A percentile compares a stretch with the other conserved stretches of the same genome.
These are phyloP conservation scores for Sporothrix dimorphospora DNA, from an alignment of 2,329 filamentous ascomycete species.

Conservation along the genomic window DNA sequence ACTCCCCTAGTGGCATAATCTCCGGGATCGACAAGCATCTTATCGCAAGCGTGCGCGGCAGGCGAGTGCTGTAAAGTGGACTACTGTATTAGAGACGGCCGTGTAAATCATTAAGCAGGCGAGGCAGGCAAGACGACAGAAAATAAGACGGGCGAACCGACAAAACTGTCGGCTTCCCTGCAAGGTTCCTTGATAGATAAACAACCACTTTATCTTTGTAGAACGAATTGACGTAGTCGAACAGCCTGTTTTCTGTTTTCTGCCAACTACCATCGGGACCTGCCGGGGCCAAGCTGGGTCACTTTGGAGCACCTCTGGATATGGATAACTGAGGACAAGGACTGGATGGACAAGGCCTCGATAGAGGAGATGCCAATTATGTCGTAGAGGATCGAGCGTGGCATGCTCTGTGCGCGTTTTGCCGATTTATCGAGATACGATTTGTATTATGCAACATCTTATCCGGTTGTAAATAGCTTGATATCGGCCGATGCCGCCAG, in stretches of 20 bases:
- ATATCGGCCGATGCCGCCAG: not conserved
- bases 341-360: not conserved
- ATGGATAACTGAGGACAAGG: too few relatives aligned
- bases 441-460: not conserved
- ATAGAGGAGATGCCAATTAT: not conserved
- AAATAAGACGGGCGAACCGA: not conserved
- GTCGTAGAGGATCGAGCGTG: not conserved
- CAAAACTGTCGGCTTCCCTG: not conserved
- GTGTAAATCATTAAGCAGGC: not conserved
- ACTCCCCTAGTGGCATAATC: too few relatives aligned
- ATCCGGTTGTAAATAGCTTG: not conserved
- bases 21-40: slow-evolving; percentile 15
- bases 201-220: not conserved
- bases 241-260: not conserved
- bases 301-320: too few relatives aligned
- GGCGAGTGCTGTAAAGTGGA: not conserved
- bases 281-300: not conserved
- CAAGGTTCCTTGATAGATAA: not conserved
- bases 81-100: not conserved
- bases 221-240: not conserved
- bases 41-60: not conserved
- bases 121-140: not conserved
- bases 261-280: not conserved
- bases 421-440: not conserved
- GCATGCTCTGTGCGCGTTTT: not conserved